Base-by-base conservation (phyloP, 2,329 filamentous ascomycete genomes). In the Ophiostoma sp. region DNA sequence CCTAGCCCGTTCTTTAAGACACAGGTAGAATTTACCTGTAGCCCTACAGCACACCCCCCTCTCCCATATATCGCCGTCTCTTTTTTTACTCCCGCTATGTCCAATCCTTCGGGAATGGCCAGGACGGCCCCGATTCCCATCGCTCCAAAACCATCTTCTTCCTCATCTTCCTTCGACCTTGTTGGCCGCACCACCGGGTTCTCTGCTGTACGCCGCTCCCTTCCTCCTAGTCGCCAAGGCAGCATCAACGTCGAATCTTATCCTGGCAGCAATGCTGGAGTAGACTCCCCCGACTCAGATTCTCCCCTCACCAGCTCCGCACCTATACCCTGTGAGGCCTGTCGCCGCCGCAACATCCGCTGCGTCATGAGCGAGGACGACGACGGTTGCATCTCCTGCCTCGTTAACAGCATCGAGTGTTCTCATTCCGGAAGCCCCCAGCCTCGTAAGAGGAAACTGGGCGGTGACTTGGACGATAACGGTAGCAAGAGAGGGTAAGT, bases 361-460 rank as follows among this genome's bases (percentile, higher is more conserved):
- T 95, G 92, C 79, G 87, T 92, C 71, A 85, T 91, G 76, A 80
- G 79, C 73, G 89, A 92, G 75, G 90, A 94, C 76, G 89, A 89
- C 72, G 87, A 90, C 73, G 83, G 84, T 72, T 95, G 92, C 78
- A 84, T 92, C 71, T 83, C 91, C 71, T 96, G 92, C 78, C 89
- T 91, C 76, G 87, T 89, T 76, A 88, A 89, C 78, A 89, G 88
- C 74, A 86, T 91, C 75, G 88, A 92, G 73, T 95, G 91, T 78
- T 93, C 91, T 60, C 87, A 93, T 76, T 83, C 88, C 66, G 87
- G 89, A 72, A 92, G 89, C 77, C 91, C 91, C 38, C 87, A 88
- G 75, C 88, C 89, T 69, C 86, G 91, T 74, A 95, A 95, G 81
- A 85, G 92, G 76, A 94, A 93, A 81, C 80, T 91, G 71, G 86